These are phyloP conservation scores for Boletus fagicola DNA, from an alignment of 768 basidiomycete species.

Conservation along the genomic window DNA sequence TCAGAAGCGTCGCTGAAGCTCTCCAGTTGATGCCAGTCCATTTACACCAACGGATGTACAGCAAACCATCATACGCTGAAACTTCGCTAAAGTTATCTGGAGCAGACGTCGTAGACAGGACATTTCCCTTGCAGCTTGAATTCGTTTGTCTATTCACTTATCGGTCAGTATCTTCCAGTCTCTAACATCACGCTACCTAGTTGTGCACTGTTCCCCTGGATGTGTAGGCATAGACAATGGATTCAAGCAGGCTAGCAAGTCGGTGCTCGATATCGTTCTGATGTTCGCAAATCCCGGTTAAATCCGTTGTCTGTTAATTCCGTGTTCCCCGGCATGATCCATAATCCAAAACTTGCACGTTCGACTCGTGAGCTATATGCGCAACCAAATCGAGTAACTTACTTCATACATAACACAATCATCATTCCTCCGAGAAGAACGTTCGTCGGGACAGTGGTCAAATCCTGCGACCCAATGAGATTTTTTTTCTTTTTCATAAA, in stretches of 20 bases:
- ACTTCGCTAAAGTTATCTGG: neutral
- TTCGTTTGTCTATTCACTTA: neutral
- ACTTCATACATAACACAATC: neutral
- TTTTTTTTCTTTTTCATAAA: neutral
- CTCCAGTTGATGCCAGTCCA: neutral
- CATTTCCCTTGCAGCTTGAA: neutral
- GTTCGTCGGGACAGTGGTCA: constrained; percentile 30
- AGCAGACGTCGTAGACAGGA: neutral
- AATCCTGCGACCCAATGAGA: constrained; percentile 15
- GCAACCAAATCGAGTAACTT: constrained; percentile 24
- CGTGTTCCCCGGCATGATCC: neutral
- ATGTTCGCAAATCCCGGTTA: neutral
- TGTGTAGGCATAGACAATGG: constrained; percentile 2
- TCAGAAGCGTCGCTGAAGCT: constrained; percentile 6
- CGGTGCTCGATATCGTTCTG: neutral
- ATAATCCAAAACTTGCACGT: constrained; percentile 16
- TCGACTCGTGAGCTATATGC: constrained; percentile 2
- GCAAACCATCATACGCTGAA: neutral
- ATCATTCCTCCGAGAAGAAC: constrained; percentile 17
- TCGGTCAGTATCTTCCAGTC: constrained; percentile 5
- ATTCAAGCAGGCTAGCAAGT: neutral
- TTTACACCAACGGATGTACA: neutral
- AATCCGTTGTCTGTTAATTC: neutral
- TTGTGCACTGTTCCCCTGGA: neutral
- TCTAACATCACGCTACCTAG: neutral